Base-by-base conservation (phyloP, 2,329 filamentous ascomycete genomes). In the Lasiodiplodia sp. region DNA sequence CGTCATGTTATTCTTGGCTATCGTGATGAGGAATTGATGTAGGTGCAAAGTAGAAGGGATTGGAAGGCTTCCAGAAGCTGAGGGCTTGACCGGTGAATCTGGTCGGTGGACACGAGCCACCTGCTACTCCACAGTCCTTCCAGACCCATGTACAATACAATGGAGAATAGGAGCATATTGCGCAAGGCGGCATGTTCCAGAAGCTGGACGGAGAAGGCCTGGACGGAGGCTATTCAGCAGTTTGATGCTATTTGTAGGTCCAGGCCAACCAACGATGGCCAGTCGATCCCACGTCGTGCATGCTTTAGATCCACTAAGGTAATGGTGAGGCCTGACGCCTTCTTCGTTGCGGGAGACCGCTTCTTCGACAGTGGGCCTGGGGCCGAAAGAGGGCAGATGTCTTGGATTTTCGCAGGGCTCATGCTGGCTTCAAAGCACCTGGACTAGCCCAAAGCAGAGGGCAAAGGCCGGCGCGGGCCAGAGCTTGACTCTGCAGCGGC, bases 121-220 rank as follows among this genome's bases (percentile, higher is more conserved):
- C 40, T 16, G 52, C 51, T 37, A 38, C 60, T 64, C 60, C 60
- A 52, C 47, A 64, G 31, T 52, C 38, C 44, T 21, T 21, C 12
- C 40, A 18, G n/a, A 52, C 23, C 18, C 28, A 37, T 21, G 21
- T 47, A 64, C 37, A 34, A 18, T 47, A 64, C 28, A 64, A 34
- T 38, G 31, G 60, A 47, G 47, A 52, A 38, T 38, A 38, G 60
- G 60, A n/a, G 21, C n/a, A 40, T 52, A 64, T 64, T 51, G 60
- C 60, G 60, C 47, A 64, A 51, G 12, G 25, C 40, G 60, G 60
- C 6, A 44, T 31, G 7, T 64, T 63, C 60, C 60, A 64, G 60
- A 64, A 40, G 44, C 21, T 64, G 28, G 18, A 28, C 28, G n/a
- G 18, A 21, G 14, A 16, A n/a, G 16, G 60, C 23, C 60, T 63